Evolutionary conservation across 805 yeast genomes (phyloP).

Genomic region (Yarrowia osloensis): DNA sequence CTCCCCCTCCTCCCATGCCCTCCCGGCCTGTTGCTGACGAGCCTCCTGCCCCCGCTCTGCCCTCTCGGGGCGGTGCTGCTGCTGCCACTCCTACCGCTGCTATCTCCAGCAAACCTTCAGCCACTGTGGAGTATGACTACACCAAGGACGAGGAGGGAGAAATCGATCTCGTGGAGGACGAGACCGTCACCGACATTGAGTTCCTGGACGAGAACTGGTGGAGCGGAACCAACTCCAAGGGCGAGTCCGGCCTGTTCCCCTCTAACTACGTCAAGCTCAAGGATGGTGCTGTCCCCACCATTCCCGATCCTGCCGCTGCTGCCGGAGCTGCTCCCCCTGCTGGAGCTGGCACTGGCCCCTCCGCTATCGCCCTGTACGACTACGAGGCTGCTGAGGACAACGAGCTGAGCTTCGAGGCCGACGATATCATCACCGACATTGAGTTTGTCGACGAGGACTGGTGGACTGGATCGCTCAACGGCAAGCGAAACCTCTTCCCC

Average conservation of each 20-base stretch:
- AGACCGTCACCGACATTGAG: slow-evolving; percentile 63
- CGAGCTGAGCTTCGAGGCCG: slow-evolving; percentile 82
- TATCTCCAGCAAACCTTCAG: slow-evolving; percentile 45
- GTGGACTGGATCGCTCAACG: slow-evolving; percentile 90
- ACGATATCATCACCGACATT: slow-evolving; percentile 76
- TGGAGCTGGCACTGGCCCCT: slow-evolving; percentile 42
- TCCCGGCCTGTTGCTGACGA: slow-evolving; percentile 14
- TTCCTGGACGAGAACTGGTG: slow-evolving; percentile 83
- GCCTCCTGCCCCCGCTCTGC: slow-evolving; percentile 36
- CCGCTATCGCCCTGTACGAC: slow-evolving; percentile 70
- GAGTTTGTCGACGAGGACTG: slow-evolving; percentile 93
- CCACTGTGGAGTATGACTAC: slow-evolving; percentile 81
- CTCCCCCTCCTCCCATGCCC: slow-evolving; percentile 31
- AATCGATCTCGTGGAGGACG: slow-evolving; percentile 67
- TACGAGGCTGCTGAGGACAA: slow-evolving; percentile 93
- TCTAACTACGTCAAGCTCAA: slow-evolving; percentile 71
- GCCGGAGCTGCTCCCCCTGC: slow-evolving; percentile 32
- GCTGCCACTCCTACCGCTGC: slow-evolving; percentile 39
- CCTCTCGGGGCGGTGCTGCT: slow-evolving; percentile 32
- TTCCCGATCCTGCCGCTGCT: slow-evolving; percentile 33
- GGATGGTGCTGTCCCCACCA: slow-evolving; percentile 41
- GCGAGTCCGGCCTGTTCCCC: slow-evolving; percentile 87
- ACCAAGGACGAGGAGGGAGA: slow-evolving; percentile 77
- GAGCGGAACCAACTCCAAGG: slow-evolving; percentile 75
- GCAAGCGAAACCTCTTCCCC: slow-evolving; percentile 86